These are phyloP conservation scores for Lithohypha guttulata DNA, from an alignment of 2,329 filamentous ascomycete genomes.

Conservation along the genomic window DNA sequence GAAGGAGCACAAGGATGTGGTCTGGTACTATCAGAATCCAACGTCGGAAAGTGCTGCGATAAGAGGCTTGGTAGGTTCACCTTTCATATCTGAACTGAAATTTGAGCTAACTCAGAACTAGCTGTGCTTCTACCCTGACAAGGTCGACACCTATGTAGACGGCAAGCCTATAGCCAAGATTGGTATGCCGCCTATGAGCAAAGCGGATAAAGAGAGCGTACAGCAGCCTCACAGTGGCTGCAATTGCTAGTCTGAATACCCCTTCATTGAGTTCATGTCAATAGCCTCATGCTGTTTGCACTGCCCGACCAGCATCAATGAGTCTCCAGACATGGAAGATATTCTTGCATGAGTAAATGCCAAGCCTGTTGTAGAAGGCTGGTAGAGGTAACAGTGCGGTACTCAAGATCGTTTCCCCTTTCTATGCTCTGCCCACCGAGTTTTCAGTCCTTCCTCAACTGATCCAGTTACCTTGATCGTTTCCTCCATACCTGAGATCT, in stretches of 20 bases:
- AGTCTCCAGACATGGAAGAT: neutral
- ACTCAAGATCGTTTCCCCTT: neutral
- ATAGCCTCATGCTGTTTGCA: no score
- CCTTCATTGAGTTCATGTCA: no score
- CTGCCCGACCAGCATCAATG: no score
- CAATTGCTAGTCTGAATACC: no score
- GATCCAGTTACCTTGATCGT: neutral
- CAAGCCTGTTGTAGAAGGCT: no score
- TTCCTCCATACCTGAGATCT: neutral
- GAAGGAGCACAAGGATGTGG: slow-evolving; percentile 20
- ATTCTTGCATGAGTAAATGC: neutral
- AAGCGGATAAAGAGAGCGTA: slow-evolving; percentile 3
- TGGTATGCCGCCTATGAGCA: slow-evolving; percentile 11
- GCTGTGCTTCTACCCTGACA: slow-evolving; percentile 22
- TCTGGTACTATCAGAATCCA: slow-evolving; percentile 21
- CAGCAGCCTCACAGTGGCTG: neutral
- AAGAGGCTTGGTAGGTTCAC: slow-evolving; percentile 12
- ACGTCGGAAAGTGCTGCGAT: slow-evolving; percentile 16
- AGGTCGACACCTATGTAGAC: slow-evolving; percentile 20
- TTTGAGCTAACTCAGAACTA: neutral
- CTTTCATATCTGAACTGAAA: neutral
- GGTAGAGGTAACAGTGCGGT: no score
- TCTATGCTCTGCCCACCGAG: neutral
- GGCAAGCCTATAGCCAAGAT: slow-evolving; percentile 18
- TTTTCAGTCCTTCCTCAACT: neutral